Base-by-base conservation (phyloP, 1,284 basidiomycete genomes). In the Apiotrichum montevideense region DNA sequence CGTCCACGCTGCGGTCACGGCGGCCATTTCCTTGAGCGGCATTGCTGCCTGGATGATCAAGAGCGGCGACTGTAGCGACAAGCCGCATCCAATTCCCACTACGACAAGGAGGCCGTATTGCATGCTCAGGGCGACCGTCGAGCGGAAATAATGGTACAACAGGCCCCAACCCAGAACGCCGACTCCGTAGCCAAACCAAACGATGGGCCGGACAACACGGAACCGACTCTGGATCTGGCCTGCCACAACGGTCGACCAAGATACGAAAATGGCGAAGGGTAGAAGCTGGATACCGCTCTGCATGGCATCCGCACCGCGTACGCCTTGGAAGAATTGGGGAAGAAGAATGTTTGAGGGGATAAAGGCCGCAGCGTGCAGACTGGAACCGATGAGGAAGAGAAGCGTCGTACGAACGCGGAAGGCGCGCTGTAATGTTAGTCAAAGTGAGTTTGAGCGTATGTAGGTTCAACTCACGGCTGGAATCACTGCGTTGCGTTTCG, bases 401-500 rank as follows among this genome's bases (percentile, higher is more conserved):
- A 70, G 59, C 5, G 74, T 69, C 29, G 75, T 77, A 13, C 73
- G 67, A 14, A 60, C 73, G 46, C 59, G 64, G 48, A 75, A 61
- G 49, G 70, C 54, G 35, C 70, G 64, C 69, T 69, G 43, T 21
- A 15, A 8, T 21, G 29, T 37, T 45, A 21, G 46, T 40, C 6
- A 42, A 14, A 21, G n/a, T 7, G 29, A 3, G 29, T 29, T 29
- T 29, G 29, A 29, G 6, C 13, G 41, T 45, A 8, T 45, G 6
- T 32, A 29, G 8, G 2, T 13, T 32, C n/a, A 0, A 57, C 68
- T 52, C 44, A 70, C 66, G 11, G 70, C 63, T 1, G 73, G 71
- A n/a, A 96, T 77, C 61, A 95, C 89, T 0, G 90, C 86, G 5
- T 85, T 84, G 10, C 87, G 82, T 47, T 79, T 85, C 0, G 90